Base-by-base conservation (phyloP, 257 asterid genomes). In the Solanum virginianum region DNA sequence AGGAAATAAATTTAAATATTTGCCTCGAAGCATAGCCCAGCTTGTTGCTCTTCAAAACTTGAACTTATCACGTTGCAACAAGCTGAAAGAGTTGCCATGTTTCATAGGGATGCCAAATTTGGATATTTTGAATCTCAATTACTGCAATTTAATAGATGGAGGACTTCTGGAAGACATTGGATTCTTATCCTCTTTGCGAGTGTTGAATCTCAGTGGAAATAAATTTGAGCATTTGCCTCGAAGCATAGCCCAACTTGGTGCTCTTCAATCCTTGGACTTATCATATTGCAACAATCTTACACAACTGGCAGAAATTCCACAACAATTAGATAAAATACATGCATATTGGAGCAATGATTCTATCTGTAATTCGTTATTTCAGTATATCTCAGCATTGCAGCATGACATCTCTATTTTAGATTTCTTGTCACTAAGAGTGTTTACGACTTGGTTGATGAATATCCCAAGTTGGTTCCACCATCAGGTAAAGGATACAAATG, bases 381-480 rank as follows among this genome's bases (percentile, higher is more conserved):
- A 43, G 56, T n/a, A 20, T 43, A 6, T 43, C 36, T 43, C 20
- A 0, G n/a, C 24, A 32, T 68, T 68, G 75, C 8, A 65, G 2
- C 72, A 6, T 14, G 72, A 13, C 72, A 65, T 14, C n/a, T 65
- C 3, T 41, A 0, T 4, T 70, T 39, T 29, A 70, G 1, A 70
- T 69, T 17, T 51, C 24, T 17, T 17, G 26, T 69, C 26, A 17
- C 54, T 39, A 9, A 69, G 77, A 36, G 51, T 17, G 8, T 8
- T 69, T 36, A 0, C 1, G 13, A 32, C 7, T 15, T 15, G 1
- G 6, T 1, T 0, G 0, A 0, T 1, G 71, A 1, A 15, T 16
- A 68, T 68, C 15, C 51, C 51, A 32, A 36, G 24, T 68, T 68
- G 79, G 79, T 39, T 69, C 8, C 4, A 9, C 4, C 0, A 69